A percentile compares a stretch with the other conserved stretches of the same genome.
phyloP scores from a whole-genome alignment of 164 flowering plant genomes.

The Malania oleifera region DNA sequence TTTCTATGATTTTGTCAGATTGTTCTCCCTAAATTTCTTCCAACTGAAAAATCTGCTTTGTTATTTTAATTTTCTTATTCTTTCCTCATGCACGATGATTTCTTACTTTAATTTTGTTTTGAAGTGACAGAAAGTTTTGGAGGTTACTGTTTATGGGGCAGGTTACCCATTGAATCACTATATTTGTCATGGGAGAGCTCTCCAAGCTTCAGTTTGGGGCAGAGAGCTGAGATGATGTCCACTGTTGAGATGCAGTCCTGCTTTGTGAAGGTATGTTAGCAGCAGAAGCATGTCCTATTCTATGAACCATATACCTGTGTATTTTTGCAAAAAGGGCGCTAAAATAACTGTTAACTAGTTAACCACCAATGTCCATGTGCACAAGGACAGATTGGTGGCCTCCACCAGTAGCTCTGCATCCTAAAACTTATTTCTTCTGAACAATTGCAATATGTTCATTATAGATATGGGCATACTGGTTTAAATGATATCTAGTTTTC shows the following conservation, averaged over 20 bases:
- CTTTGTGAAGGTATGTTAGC: constrained; percentile 32
- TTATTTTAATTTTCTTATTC: no score
- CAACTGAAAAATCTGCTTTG: background rate
- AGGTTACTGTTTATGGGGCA: constrained; percentile 34
- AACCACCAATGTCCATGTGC: no score
- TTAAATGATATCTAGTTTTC: no score
- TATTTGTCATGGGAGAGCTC: constrained; percentile 32
- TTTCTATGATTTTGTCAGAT: background rate
- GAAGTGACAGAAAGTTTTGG: constrained; percentile 21
- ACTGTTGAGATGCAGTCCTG: constrained; percentile 31
- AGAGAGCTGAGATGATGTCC: constrained; percentile 32
- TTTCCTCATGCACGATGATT: background rate
- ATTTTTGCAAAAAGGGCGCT: no score
- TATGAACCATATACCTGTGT: no score
- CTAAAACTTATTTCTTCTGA: no score
- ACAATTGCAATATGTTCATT: no score
- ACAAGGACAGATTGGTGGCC: no score
- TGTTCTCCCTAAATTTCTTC: background rate
- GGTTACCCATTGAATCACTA: constrained; percentile 31
- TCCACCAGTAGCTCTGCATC: no score
- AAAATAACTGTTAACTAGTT: no score
- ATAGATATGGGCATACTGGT: no score
- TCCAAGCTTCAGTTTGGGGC: constrained; percentile 26
- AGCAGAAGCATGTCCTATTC: no score
- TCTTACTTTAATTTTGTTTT: background rate